Evolutionary conservation across 345 rosid genomes (phyloP).

Genomic region (Ceriops tagal): DNA sequence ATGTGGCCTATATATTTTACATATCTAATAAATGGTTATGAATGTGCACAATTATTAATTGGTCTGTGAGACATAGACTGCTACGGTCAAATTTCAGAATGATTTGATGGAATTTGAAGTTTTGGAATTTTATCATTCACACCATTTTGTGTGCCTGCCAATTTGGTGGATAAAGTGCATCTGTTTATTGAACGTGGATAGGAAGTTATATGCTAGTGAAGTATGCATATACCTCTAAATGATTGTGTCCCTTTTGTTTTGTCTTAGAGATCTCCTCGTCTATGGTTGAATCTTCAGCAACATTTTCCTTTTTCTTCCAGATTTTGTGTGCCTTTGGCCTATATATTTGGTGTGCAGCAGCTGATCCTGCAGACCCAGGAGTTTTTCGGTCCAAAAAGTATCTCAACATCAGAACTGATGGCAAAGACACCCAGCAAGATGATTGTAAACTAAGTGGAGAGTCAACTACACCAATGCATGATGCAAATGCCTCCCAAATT

Average conservation of each 20-base stretch:
- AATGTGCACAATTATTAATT: not conserved
- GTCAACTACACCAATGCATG: constrained; percentile 50
- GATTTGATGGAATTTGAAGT: not conserved
- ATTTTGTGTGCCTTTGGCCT: constrained; percentile 25
- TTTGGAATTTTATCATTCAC: not conserved
- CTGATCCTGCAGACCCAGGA: constrained; percentile 29
- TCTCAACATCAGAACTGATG: constrained; percentile 53
- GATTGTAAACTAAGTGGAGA: constrained; percentile 60
- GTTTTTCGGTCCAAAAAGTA: constrained; percentile 44
- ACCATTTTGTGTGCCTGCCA: not conserved
- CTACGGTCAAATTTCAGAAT: not conserved
- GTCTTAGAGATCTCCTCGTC: not conserved
- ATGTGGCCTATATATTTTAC: not conserved
- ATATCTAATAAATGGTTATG: not conserved
- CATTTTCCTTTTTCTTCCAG: constrained; percentile 13
- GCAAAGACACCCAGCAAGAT: constrained; percentile 43
- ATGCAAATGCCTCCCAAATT: constrained; percentile 38
- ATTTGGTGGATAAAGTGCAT: not conserved
- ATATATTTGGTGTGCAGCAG: constrained; percentile 29
- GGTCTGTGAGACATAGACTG: not conserved
- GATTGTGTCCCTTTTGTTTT: not conserved
- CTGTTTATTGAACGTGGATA: not conserved
- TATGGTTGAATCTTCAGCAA: not conserved
- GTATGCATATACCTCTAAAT: not conserved
- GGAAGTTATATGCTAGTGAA: not conserved